Evolutionary conservation across 352 stramenopile species (phyloP), one percentile per base, ranked within the genome.

Genomic region (Pythium monospermum): DNA sequence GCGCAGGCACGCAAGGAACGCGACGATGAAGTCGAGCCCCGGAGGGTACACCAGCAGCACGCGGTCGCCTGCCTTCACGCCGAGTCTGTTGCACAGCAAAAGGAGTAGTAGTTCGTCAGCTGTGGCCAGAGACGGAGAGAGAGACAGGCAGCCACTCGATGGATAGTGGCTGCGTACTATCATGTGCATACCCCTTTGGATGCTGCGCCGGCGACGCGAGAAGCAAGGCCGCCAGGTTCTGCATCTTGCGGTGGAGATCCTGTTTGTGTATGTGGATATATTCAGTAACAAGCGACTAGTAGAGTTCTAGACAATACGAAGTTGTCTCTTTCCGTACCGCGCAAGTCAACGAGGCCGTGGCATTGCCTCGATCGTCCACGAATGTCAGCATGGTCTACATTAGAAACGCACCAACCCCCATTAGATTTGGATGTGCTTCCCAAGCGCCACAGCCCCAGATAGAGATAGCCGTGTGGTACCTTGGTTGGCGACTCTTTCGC

Each of bases 11-110:
- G 92, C 95, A 12, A 99, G 57, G 58, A 99, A 99, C 2, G 94
- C 77, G 23, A 99, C 71, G 25, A 99, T 97, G 57, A 99, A 99
- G 46, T 99, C 92, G 10, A 99, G 75, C 0, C 85, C 96, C 8
- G 97, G 97, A 25, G 96, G 94, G 61, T 98, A 99, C 25, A 99
- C 95, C 21, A 99, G 77, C 31, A 99, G 64, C 18, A 97, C 89
- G 30, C 77, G 81, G 37, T 94, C 80, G 10, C 83, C 90, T 19
- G 66, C 54, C 38, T 81, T 70, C 13, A 92, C 39, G 1, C 71
- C 74, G 28, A 91, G 48, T 30, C 83, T 91, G 49, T 31, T 1
- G 40, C 11, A 8, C 38, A 36, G 11, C 15, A 16, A 26, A 54
- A 16, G 47, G 26, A 30, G 33, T 12, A 62, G 41, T 36, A 36